Percentiles rank a stretch among this genome's conserved stretches.
These are phyloP conservation scores for grape (Vitis vinifera) DNA, from an alignment of 164 flowering plant genomes.

Conservation along the genomic window DNA sequence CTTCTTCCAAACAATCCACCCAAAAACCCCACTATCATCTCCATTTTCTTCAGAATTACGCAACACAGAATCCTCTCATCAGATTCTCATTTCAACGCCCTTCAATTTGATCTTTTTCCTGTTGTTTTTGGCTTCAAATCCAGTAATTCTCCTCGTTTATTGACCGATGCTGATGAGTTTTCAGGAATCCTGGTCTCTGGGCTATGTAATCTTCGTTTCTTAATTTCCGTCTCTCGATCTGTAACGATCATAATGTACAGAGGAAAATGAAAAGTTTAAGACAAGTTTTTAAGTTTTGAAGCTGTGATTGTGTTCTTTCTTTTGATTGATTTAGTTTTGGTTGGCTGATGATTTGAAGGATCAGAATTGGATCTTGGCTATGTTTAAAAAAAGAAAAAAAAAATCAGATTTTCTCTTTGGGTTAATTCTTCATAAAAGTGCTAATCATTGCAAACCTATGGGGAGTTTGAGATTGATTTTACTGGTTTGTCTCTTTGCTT, in stretches of 20 bases:
- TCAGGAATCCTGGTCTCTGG: conserved; percentile 27
- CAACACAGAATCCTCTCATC: conserved; percentile 12
- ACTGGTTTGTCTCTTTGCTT: conserved; percentile 9
- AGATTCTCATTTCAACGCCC: conserved; percentile 21
- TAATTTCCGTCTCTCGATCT: conserved; percentile 28
- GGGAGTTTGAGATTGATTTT: conserved; percentile 12
- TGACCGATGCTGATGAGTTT: conserved; percentile 37
- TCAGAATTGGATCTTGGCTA: conserved; percentile 11
- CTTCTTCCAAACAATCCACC: neutral
- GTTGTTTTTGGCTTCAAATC: conserved; percentile 3
- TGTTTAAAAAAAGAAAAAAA: neutral
- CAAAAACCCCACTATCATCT: conserved; percentile 1
- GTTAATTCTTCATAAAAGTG: conserved; percentile 7
- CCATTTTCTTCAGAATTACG: conserved; percentile 1
- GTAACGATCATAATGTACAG: conserved; percentile 29
- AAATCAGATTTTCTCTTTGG: conserved; percentile 2
- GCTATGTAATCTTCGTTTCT: conserved; percentile 32
- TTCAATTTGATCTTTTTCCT: conserved; percentile 18
- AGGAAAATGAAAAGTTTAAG: conserved; percentile 3
- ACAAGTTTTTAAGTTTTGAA: conserved; percentile 1
- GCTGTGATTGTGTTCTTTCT: conserved; percentile 6
- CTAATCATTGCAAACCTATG: conserved; percentile 5
- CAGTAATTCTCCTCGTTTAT: conserved; percentile 12
- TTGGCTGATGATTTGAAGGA: conserved; percentile 18
- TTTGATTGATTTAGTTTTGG: conserved; percentile 14